Conservation (phyloP, 495 filamentous ascomycete genomes). For the Hyaloscypha bicolor region DNA sequence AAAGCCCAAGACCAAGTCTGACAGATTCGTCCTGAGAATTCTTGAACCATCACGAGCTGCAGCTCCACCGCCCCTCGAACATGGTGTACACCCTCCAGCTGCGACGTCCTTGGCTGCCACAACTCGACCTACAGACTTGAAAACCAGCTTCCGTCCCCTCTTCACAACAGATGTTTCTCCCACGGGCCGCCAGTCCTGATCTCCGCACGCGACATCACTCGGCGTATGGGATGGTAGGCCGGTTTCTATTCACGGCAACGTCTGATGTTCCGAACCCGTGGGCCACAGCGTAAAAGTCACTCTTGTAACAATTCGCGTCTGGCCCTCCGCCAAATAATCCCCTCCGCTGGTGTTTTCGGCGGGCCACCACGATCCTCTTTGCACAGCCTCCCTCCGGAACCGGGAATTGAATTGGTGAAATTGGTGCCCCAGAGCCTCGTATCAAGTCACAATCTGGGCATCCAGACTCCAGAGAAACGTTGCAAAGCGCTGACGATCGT, state of each 20-base stretch:
- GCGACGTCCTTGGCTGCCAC: background rate
- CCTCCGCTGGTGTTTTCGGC: conserved; percentile 5
- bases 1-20: too few species aligned
- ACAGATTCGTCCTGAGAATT: background rate
- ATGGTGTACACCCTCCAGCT: background rate
- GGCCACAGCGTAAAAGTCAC: background rate
- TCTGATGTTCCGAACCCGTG: conserved; percentile 20
- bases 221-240: conserved; percentile 23
- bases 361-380: conserved; percentile 9
- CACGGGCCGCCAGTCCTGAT: background rate
- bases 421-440: conserved; percentile 2
- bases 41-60: background rate
- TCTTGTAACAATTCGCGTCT: conserved; percentile 22
- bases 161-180: background rate
- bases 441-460: background rate
- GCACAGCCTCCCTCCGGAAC: conserved; percentile 25
- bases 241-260: conserved; percentile 27
- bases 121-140: background rate
- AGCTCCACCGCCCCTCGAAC: background rate
- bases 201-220: background rate
- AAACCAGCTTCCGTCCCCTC: background rate
- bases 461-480: background rate
- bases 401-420: background rate
- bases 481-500: background rate
- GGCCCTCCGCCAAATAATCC: conserved; percentile 13